These are phyloP conservation scores for Dichomitus squalens DNA, from an alignment of 1,284 basidiomycete species.

Conservation along the genomic window DNA sequence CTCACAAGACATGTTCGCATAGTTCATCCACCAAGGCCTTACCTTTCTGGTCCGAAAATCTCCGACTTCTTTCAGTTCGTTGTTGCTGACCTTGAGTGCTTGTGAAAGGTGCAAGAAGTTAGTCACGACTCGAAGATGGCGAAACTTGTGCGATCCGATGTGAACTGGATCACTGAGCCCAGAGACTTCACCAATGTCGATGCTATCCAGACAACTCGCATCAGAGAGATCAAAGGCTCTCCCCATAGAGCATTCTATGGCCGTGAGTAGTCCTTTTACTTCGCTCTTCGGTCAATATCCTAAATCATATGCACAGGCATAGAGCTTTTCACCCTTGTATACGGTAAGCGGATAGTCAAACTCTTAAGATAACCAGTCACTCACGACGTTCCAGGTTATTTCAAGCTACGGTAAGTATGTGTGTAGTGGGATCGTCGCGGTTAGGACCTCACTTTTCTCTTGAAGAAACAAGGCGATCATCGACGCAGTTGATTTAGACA, in stretches of 20 bases:
- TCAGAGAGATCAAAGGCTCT: conserved; percentile 67
- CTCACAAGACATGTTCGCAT: background rate
- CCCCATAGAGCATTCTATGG: conserved; percentile 73
- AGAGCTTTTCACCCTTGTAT: conserved; percentile 74
- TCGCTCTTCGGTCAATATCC: background rate
- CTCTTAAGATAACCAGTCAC: conserved; percentile 17
- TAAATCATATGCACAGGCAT: conserved; percentile 48
- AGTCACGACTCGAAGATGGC: conserved; percentile 81
- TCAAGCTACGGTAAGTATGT: conserved; percentile 56
- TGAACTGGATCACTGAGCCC: conserved; percentile 84
- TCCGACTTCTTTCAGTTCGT: conserved; percentile 4
- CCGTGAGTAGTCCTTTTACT: conserved; percentile 42
- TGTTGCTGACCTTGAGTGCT: background rate
- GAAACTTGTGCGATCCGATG: conserved; percentile 70
- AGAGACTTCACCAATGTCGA: conserved; percentile 83
- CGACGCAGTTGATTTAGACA: conserved; percentile 81
- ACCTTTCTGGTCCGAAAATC: conserved; percentile 62
- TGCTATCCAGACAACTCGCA: conserved; percentile 77
- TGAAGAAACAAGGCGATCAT: conserved; percentile 68
- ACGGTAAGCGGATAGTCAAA: conserved; percentile 50
- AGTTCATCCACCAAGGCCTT: conserved; percentile 85
- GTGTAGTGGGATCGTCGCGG: background rate
- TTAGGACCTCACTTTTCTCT: background rate
- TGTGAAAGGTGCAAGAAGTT: conserved; percentile 70
- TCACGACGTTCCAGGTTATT: conserved; percentile 32